These are phyloP conservation scores for Aphanomyces cochlioides DNA, from an alignment of 352 stramenopile species.

Conservation along the genomic window DNA sequence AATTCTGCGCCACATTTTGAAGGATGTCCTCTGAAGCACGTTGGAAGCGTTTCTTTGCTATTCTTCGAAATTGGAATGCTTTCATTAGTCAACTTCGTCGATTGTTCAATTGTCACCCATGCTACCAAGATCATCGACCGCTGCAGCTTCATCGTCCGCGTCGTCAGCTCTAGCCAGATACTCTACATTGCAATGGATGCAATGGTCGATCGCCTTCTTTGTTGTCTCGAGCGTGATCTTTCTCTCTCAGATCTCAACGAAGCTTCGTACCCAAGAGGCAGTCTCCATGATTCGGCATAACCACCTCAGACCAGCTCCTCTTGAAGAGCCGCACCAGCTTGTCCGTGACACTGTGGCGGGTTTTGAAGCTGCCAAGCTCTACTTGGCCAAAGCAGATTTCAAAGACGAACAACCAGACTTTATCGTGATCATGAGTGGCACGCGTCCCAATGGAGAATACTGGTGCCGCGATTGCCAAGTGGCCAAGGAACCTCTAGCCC, in stretches of 20 bases:
- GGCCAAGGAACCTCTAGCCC: constrained; percentile 51
- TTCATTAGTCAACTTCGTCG: too few relatives aligned
- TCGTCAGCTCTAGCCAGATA: too few relatives aligned
- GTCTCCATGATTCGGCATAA: not conserved
- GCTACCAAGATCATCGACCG: too few relatives aligned
- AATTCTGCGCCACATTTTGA: too few relatives aligned
- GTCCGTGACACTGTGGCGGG: not conserved
- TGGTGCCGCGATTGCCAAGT: constrained; percentile 70
- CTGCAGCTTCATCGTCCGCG: too few relatives aligned
- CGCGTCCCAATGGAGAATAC: constrained; percentile 59
- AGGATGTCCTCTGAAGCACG: too few relatives aligned
- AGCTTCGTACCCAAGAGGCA: not conserved
- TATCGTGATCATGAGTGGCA: constrained; percentile 70
- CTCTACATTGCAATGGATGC: not conserved
- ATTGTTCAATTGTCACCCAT: too few relatives aligned
- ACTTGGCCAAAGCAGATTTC: not conserved
- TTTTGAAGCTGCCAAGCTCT: not conserved
- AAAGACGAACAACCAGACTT: constrained; percentile 51
- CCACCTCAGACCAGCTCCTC: not conserved
- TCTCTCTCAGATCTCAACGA: constrained; percentile 10
- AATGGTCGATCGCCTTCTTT: not conserved
- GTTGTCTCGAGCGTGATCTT: constrained; percentile 1
- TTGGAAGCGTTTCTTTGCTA: too few relatives aligned
- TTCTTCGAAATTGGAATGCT: too few relatives aligned
- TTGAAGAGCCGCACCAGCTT: not conserved